These are phyloP conservation scores for Usnea hakonensis DNA, from an alignment of 495 filamentous ascomycete genomes.

Conservation along the genomic window DNA sequence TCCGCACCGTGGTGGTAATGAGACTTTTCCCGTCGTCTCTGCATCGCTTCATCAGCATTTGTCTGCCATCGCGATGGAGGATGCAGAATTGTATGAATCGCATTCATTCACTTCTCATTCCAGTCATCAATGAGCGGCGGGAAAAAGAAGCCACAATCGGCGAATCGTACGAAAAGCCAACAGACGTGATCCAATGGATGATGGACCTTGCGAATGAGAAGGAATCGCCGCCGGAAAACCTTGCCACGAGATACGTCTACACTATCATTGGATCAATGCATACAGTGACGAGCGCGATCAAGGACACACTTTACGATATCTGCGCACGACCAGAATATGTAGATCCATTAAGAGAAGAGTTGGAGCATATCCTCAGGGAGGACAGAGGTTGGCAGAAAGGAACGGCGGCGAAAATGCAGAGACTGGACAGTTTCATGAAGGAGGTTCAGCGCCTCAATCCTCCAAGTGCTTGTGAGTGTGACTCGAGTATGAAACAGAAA, in stretches of 20 bases:
- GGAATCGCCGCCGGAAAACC: neutral
- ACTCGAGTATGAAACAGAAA: conserved; percentile 5
- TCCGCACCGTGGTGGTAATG: neutral
- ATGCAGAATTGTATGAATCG: neutral
- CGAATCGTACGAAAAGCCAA: conserved; percentile 19
- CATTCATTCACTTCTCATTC: neutral
- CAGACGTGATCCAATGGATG: conserved; percentile 32
- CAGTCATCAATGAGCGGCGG: neutral
- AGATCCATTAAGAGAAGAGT: conserved; percentile 45
- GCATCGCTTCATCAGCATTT: neutral
- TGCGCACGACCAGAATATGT: conserved; percentile 41
- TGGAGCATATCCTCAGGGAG: conserved; percentile 33
- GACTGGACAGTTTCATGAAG: conserved; percentile 44
- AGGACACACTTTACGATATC: conserved; percentile 37
- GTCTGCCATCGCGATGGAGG: neutral
- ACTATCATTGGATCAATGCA: conserved; percentile 32
- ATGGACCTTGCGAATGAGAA: conserved; percentile 16
- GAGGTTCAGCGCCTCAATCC: conserved; percentile 38
- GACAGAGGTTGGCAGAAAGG: conserved; percentile 35
- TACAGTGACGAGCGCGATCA: conserved; percentile 9
- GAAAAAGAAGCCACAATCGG: conserved; percentile 14
- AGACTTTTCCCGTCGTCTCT: neutral
- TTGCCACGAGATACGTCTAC: conserved; percentile 24
- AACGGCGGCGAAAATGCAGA: conserved; percentile 30
- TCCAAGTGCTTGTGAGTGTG: conserved; percentile 28